Evolutionary conservation across 306 rosid species (phyloP), one percentile per base, ranked within the genome.

Genomic region (Vigna unguiculata): DNA sequence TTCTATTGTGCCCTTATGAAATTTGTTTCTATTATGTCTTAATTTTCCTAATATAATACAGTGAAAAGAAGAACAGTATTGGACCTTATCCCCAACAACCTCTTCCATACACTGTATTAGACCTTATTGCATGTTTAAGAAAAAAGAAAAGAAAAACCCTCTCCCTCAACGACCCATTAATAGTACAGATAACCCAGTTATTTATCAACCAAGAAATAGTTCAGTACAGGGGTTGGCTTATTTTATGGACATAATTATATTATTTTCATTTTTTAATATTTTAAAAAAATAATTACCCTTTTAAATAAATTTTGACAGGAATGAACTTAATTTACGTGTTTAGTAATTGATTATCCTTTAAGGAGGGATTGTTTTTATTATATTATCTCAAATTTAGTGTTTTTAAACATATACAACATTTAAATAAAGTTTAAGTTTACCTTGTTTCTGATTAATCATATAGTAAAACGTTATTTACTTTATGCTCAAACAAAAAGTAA

Each of bases 11-110:
- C 64, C 2, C 54, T 62, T 76, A 19, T 28, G 28, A 52, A 45
- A 11, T 62, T 22, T 76, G 25, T 65, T 52, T 30, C 8, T 52
- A 24, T 78, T 79, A 17, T 48, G 59, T 60, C 28, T 7, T 9
- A 9, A 2, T 10, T 60, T 45, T 28, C 28, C n/a, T 41, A 57
- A 52, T 69, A 69, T 69, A n/a, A 28, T 55, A 72, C 16, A 7
- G 7, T 1, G 1, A 28, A 30, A 28, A 47, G 60, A 74, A 47
- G 9, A 74, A 61, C 30, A 34, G 5, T 20, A 59, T 58, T 24
- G 14, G 28, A 13, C 52, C 55, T 59, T 54, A 21, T 51, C 59
- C 24, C 24, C 55, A 68, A 25, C 72, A 65, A 65, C 46, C 12
- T 53, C 11, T 28, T 51, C 55, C n/a, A 12, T 54, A 72, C 43